Conservation (phyloP, 352 stramenopile species). For the Phytophthora chlamydospora region DNA sequence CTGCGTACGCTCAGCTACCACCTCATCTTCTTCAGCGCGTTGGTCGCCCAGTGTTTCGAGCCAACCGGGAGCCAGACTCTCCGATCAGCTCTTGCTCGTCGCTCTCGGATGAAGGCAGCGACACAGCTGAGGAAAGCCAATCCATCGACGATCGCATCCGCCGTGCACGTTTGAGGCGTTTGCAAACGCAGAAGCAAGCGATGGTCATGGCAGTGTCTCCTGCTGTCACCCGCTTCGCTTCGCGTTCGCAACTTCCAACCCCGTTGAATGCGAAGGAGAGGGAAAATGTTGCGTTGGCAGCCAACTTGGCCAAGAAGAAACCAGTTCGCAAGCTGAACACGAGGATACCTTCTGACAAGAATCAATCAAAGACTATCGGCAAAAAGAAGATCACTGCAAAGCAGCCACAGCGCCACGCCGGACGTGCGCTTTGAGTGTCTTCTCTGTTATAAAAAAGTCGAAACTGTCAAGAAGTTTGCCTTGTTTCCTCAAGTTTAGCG, state of each 20-base stretch:
- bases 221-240: constrained; percentile 16
- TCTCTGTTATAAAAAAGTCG: constrained; percentile 8
- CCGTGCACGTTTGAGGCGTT: constrained; percentile 22
- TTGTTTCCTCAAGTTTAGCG: too few relatives aligned
- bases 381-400: constrained; percentile 23
- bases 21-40: constrained; percentile 9
- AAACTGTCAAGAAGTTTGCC: constrained; percentile 18
- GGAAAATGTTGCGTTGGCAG: constrained; percentile 14
- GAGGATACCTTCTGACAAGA: background rate
- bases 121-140: constrained; percentile 17
- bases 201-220: constrained; percentile 22
- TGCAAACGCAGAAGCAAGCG: constrained; percentile 30
- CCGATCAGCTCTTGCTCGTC: constrained; percentile 40
- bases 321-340: constrained; percentile 11
- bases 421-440: constrained; percentile 9
- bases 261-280: constrained; percentile 13
- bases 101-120: constrained; percentile 36
- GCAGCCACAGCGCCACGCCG: background rate
- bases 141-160: constrained; percentile 17
- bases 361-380: constrained; percentile 1
- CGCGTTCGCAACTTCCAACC: background rate
- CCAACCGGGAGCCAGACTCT: constrained; percentile 1
- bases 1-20: constrained; percentile 13
- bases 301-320: constrained; percentile 24
- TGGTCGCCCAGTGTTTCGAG: constrained; percentile 1